phyloP scores from a whole-genome alignment of 1,284 basidiomycete species.

The Naganishia sp. region DNA sequence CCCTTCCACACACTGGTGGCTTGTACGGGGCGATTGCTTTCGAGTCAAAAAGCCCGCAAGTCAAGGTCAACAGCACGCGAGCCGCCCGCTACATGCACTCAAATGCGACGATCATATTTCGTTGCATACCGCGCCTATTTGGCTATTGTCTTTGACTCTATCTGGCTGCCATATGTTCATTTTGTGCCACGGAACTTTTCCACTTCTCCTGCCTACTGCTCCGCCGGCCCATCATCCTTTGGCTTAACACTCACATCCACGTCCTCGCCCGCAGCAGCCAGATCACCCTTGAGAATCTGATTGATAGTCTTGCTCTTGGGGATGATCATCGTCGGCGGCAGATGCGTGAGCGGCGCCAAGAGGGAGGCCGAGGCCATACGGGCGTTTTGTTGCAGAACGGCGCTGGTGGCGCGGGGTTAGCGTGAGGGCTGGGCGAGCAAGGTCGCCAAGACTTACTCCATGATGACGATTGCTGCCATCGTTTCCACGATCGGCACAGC shows the following conservation, averaged over 20 bases:
- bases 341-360: constrained; percentile 74
- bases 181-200: not conserved
- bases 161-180: not conserved
- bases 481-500: constrained; percentile 98
- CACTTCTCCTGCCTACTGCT: constrained; percentile 10
- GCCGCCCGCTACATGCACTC: not conserved
- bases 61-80: no score
- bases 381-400: constrained; percentile 81
- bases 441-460: constrained; percentile 65
- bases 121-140: not conserved
- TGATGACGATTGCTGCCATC: constrained; percentile 93
- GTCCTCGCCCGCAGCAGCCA: constrained; percentile 29
- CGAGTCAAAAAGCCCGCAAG: no score
- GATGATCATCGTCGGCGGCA: constrained; percentile 72
- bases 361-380: constrained; percentile 66
- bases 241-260: constrained; percentile 25
- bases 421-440: not conserved
- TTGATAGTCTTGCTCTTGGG: constrained; percentile 46
- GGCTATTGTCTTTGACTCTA: not conserved
- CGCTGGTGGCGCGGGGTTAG: constrained; percentile 46
- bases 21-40: no score
- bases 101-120: not conserved
- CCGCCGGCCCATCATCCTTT: constrained; percentile 25
- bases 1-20: no score
- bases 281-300: constrained; percentile 36